Evolutionary conservation across 306 rosid genomes (phyloP), one percentile per base, ranked within the genome.

Genomic region (Medicago truncatula): DNA sequence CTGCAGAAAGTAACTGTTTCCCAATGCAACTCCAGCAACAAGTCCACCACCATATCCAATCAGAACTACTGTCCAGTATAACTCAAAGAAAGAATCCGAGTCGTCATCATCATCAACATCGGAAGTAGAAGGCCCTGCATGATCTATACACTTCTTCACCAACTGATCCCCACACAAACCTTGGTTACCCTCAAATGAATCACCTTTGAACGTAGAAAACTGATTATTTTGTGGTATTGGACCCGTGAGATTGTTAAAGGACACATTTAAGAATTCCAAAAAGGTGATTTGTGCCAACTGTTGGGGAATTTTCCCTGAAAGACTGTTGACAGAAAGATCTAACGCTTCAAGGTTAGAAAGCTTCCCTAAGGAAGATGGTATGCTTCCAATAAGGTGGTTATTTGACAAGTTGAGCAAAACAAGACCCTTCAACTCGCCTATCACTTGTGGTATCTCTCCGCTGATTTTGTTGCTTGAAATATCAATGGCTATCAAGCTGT

Each of bases 31-130:
- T 21, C 82, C 72, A 0, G 31, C 67, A 38, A 77, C 14, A 65
- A 71, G 66, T 10, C 79, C 85, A 47, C 85, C 71, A 2, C 14
- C 78, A 65, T 76, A 82, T 3, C 82, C 85, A 12, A 82, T 71
- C 15, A 65, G 1, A 57, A 23, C 12, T 7, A 74, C 9, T 74
- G 25, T 44, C 70, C 80, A 76, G 4, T 67, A 21, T 25, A 67
- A 3, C 14, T 47, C 53, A 47, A 47, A 13, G 53, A 47, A 47
- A 13, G 53, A 49, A 5, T 6, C 54, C 0, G 65, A 70, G 9
- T 64, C 75, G 9, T 82, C 16, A 8, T 77, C 76, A 20, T 7
- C 76, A 15, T n/a, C 80, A 17, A 2, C 70, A 14, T 53, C 47
- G 28, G 6, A 5, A 7, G 8, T 6, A 8, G 68, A 28, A 31